Conservation (phyloP, 2,329 filamentous ascomycete genomes). For the Neobulgaria alba region DNA sequence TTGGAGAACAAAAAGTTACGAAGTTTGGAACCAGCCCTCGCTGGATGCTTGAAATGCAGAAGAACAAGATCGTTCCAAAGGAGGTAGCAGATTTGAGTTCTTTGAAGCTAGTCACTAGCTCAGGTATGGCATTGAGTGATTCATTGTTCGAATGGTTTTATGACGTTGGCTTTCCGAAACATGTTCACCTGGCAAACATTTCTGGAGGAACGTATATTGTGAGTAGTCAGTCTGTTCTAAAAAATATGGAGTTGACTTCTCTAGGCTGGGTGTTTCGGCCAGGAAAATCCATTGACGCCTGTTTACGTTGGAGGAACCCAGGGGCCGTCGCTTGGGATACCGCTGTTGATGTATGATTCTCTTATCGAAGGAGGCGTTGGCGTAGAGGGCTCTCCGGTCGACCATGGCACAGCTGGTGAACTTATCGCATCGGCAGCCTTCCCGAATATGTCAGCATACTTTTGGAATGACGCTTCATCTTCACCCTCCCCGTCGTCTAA, state of each 20-base stretch:
- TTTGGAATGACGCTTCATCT: slow-evolving; percentile 46
- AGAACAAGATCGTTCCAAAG: slow-evolving; percentile 51
- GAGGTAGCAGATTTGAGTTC: slow-evolving; percentile 48
- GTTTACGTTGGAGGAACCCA: slow-evolving; percentile 52
- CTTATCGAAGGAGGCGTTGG: slow-evolving; percentile 39
- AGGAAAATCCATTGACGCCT: slow-evolving; percentile 61
- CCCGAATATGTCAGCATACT: slow-evolving; percentile 64
- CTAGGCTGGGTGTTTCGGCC: slow-evolving; percentile 47
- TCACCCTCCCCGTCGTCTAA: not conserved
- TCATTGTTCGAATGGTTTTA: slow-evolving; percentile 74
- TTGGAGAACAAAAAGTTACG: slow-evolving; percentile 57
- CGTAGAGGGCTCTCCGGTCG: slow-evolving; percentile 33
- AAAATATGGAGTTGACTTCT: not conserved
- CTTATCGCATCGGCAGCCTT: slow-evolving; percentile 63
- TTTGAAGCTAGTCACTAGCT: slow-evolving; percentile 56
- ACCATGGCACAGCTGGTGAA: slow-evolving; percentile 60
- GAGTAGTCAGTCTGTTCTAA: slow-evolving; percentile 19
- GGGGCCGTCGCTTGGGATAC: slow-evolving; percentile 42
- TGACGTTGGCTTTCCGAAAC: slow-evolving; percentile 54
- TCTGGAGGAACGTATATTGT: slow-evolving; percentile 72
- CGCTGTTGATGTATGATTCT: slow-evolving; percentile 54
- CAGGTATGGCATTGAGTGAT: slow-evolving; percentile 75
- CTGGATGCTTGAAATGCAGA: slow-evolving; percentile 67
- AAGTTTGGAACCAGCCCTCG: slow-evolving; percentile 68
- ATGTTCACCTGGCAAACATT: slow-evolving; percentile 63